These are phyloP conservation scores for Beauveria rudraprayagi DNA, from an alignment of 2,329 filamentous ascomycete species.

Conservation along the genomic window DNA sequence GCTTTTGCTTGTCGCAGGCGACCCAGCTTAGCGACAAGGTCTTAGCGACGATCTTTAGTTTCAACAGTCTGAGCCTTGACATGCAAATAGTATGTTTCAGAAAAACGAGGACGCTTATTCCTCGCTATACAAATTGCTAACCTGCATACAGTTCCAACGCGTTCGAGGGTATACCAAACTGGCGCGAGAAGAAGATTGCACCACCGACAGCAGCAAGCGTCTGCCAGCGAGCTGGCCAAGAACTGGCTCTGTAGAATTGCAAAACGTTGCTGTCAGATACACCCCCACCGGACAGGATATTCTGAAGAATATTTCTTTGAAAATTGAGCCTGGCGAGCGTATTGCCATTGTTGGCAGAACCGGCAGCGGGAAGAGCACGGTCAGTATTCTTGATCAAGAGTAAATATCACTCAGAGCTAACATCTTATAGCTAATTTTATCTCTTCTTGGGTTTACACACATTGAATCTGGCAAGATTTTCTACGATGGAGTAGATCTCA, in stretches of 20 bases:
- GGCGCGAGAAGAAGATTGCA: conserved; percentile 31
- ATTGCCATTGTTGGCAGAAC: conserved; percentile 76
- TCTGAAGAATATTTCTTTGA: conserved; percentile 41
- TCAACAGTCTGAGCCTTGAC: conserved; percentile 45
- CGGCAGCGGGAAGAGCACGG: conserved; percentile 73
- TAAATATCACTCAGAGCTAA: conserved; percentile 13
- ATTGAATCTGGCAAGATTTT: conserved; percentile 43
- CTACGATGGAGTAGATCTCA: conserved; percentile 48
- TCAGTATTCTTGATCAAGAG: conserved; percentile 29
- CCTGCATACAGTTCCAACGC: conserved; percentile 33
- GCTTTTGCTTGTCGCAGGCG: conserved; percentile 49
- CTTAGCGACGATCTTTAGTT: conserved; percentile 39
- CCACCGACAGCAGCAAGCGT: conserved; percentile 27
- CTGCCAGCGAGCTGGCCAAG: conserved; percentile 38
- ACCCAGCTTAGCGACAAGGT: conserved; percentile 46
- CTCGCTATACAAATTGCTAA: not conserved
- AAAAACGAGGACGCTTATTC: not conserved
- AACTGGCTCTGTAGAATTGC: conserved; percentile 39
- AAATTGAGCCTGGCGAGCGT: conserved; percentile 57
- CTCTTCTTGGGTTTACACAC: conserved; percentile 47
- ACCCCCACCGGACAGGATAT: conserved; percentile 37
- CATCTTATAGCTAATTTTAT: conserved; percentile 37
- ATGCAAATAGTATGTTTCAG: conserved; percentile 39
- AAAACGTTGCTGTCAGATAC: conserved; percentile 41
- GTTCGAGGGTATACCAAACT: conserved; percentile 40